These are phyloP conservation scores for Dichotomocladium elegans DNA, from an alignment of 371 early-diverging fungal genomes.

Conservation along the genomic window DNA sequence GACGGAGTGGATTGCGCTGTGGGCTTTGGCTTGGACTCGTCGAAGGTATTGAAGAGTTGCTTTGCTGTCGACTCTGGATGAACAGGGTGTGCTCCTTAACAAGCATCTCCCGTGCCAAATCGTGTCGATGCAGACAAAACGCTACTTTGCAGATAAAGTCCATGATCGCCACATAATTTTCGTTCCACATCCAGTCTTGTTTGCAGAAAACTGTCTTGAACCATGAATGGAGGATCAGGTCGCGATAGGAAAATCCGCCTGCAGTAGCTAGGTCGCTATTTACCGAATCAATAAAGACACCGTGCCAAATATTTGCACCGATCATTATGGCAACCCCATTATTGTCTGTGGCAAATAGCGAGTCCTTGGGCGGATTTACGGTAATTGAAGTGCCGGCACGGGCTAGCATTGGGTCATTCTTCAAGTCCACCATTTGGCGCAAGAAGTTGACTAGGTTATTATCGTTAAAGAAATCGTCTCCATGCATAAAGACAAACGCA, in stretches of 20 bases:
- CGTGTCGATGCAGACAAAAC: constrained; percentile 18
- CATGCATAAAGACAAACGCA: constrained; percentile 47
- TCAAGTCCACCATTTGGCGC: constrained; percentile 34
- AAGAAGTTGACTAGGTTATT: constrained; percentile 27
- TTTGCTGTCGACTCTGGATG: constrained; percentile 15
- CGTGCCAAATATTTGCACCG: constrained; percentile 37
- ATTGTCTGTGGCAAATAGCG: not conserved
- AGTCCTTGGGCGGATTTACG: not conserved
- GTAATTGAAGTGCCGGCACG: constrained; percentile 12
- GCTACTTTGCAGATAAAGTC: constrained; percentile 31
- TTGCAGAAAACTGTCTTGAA: constrained; percentile 26
- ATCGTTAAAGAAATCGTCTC: constrained; percentile 49
- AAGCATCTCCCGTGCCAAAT: constrained; percentile 26
- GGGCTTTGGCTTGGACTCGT: constrained; percentile 13
- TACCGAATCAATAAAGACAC: constrained; percentile 28
- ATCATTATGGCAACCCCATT: constrained; percentile 27
- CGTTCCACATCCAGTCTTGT: constrained; percentile 45
- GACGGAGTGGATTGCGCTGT: constrained; percentile 18
- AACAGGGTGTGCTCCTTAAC: constrained; percentile 17
- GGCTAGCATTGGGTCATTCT: constrained; percentile 41
- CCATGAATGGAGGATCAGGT: constrained; percentile 44
- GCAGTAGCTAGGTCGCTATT: constrained; percentile 25
- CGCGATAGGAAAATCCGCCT: constrained; percentile 44
- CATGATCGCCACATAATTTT: constrained; percentile 20
- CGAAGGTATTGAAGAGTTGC: not conserved